These are phyloP conservation scores for Hura crepitans DNA, from an alignment of 441 rosid species.

Conservation along the genomic window DNA sequence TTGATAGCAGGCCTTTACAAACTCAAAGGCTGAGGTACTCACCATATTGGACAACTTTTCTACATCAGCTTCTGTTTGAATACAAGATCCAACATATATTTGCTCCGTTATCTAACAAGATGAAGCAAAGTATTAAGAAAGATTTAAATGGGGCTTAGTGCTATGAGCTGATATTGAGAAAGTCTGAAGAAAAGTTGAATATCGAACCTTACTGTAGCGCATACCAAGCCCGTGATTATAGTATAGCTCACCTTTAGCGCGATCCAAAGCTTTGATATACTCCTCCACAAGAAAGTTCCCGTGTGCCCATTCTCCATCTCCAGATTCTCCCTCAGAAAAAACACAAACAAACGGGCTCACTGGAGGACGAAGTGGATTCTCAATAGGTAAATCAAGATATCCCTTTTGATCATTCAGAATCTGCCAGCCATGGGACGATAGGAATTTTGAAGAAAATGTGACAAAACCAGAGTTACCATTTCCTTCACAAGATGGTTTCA, in stretches of 20 bases:
- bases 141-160: slow-evolving; percentile 11
- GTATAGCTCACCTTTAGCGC: slow-evolving; percentile 82
- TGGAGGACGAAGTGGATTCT: slow-evolving; percentile 43
- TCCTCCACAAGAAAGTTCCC: slow-evolving; percentile 89
- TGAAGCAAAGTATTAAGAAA: slow-evolving; percentile 19
- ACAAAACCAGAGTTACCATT: slow-evolving; percentile 70
- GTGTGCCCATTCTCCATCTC: slow-evolving; percentile 86
- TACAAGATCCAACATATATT: slow-evolving; percentile 78
- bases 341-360: slow-evolving; percentile 53
- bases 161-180: background rate
- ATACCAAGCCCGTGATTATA: slow-evolving; percentile 86
- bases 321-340: slow-evolving; percentile 66
- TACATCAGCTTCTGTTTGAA: slow-evolving; percentile 77
- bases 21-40: slow-evolving; percentile 29
- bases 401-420: slow-evolving; percentile 42
- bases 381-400: slow-evolving; percentile 28
- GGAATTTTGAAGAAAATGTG: slow-evolving; percentile 67
- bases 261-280: slow-evolving; percentile 80
- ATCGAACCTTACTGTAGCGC: slow-evolving; percentile 79
- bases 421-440: slow-evolving; percentile 53
- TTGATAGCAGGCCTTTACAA: background rate
- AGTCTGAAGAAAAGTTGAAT: slow-evolving; percentile 9
- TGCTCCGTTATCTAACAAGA: slow-evolving; percentile 81
- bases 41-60: slow-evolving; percentile 55
- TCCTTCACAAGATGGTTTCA: slow-evolving; percentile 40